Conservation (phyloP, 2,329 filamentous ascomycete species). For the Cephalotrichum gorgonifer region DNA sequence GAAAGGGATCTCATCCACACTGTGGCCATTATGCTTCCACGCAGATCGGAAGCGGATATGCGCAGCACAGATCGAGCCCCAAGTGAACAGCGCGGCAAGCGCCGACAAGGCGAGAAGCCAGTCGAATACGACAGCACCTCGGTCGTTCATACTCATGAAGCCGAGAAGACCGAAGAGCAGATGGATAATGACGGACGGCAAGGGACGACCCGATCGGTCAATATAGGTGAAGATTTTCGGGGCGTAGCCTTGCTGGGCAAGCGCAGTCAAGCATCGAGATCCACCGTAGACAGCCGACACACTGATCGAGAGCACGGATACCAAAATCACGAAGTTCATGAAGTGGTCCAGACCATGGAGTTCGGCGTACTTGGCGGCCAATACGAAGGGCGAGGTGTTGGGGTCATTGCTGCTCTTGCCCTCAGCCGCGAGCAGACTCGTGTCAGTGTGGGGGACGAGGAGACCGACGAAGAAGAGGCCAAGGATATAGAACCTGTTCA, state of each 20-base stretch:
- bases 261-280: slow-evolving; percentile 43
- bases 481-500: slow-evolving; percentile 31
- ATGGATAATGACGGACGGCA: slow-evolving; percentile 32
- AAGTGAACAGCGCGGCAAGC: slow-evolving; percentile 53
- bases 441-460: slow-evolving; percentile 30
- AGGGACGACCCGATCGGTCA: slow-evolving; percentile 40
- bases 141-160: slow-evolving; percentile 32
- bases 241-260: slow-evolving; percentile 45
- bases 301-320: slow-evolving; percentile 44
- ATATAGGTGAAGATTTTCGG: slow-evolving; percentile 43
- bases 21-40: slow-evolving; percentile 47
- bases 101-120: slow-evolving; percentile 57
- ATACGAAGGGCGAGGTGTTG: slow-evolving; percentile 38
- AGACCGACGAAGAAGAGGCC: slow-evolving; percentile 39
- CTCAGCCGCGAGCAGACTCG: slow-evolving; percentile 27
- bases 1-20: slow-evolving; percentile 56
- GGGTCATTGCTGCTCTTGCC: slow-evolving; percentile 13
- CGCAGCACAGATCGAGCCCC: slow-evolving; percentile 53
- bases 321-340: slow-evolving; percentile 43
- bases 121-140: slow-evolving; percentile 43
- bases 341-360: slow-evolving; percentile 36
- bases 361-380: slow-evolving; percentile 35
- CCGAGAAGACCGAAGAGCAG: slow-evolving; percentile 36
- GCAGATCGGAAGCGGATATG: slow-evolving; percentile 59
- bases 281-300: slow-evolving; percentile 44